Conservation (phyloP, 179 eudicot species). For the Beta lomatogona region DNA sequence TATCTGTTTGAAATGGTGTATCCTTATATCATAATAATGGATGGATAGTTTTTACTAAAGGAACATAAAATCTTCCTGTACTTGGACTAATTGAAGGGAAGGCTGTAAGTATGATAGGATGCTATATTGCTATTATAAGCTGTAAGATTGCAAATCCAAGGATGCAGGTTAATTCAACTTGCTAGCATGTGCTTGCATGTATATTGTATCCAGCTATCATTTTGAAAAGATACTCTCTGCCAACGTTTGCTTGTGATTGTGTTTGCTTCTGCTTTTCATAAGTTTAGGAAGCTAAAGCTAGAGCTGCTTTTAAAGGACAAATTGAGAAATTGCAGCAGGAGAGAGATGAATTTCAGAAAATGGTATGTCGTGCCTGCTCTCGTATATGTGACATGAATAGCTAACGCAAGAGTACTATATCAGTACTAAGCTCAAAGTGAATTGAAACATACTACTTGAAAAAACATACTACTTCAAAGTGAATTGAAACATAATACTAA, state of each 20-base stretch:
- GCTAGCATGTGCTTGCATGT: not conserved
- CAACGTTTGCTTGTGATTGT: slow-evolving; percentile 9
- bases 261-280: not conserved
- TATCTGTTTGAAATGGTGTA: not conserved
- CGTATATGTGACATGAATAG: not conserved
- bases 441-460: not conserved
- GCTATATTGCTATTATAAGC: slow-evolving; percentile 8
- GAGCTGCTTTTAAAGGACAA: slow-evolving; percentile 79
- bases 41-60: not conserved
- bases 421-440: not conserved
- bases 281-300: slow-evolving; percentile 87
- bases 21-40: not conserved
- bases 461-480: no score
- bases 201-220: not conserved
- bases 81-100: not conserved
- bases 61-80: not conserved
- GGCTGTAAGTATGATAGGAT: not conserved
- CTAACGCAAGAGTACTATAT: not conserved
- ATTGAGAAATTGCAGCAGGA: slow-evolving; percentile 93
- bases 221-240: not conserved
- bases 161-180: not conserved
- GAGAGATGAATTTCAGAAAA: slow-evolving; percentile 94
- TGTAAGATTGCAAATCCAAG: slow-evolving; percentile 16
- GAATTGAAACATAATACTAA: no score
- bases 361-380: no score